Evolutionary conservation across 129 eudicot genomes (phyloP).

Genomic region (Saussurea involucrata): DNA sequence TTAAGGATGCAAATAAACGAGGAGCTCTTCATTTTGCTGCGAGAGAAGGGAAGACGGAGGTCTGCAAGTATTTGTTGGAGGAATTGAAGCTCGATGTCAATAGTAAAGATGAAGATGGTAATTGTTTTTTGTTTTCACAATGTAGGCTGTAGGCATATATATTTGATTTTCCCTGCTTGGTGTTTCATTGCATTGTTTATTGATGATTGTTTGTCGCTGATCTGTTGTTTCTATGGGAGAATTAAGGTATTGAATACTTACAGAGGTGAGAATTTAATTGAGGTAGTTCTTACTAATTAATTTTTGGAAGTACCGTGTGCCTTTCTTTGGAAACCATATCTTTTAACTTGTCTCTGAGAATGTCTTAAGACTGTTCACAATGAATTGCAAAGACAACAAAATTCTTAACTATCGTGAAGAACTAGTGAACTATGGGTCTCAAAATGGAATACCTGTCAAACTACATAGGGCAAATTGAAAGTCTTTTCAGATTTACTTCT

Average conservation of each 20-base stretch:
- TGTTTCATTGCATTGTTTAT: background rate
- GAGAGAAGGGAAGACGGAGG: constrained; percentile 79
- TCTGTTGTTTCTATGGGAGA: background rate
- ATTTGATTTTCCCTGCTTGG: background rate
- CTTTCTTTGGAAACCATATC: background rate
- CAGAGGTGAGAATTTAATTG: background rate
- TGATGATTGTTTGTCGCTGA: background rate
- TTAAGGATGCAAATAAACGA: constrained; percentile 90
- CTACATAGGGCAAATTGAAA: background rate
- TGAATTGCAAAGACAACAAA: background rate
- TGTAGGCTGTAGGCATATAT: background rate
- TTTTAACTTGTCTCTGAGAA: background rate
- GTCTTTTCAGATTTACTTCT: background rate
- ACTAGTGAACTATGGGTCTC: background rate
- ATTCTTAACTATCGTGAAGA: background rate
- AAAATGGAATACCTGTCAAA: background rate
- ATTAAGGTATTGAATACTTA: background rate
- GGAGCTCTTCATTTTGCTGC: constrained; percentile 97
- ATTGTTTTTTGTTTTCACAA: background rate
- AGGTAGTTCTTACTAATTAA: background rate
- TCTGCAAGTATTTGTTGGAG: constrained; percentile 87
- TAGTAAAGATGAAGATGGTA: constrained; percentile 84
- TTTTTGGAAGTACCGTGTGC: background rate
- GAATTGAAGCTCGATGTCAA: constrained; percentile 83
- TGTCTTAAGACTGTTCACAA: background rate